These are phyloP conservation scores for Casuarina equisetifolia DNA, from an alignment of 306 rosid species.

Conservation along the genomic window DNA sequence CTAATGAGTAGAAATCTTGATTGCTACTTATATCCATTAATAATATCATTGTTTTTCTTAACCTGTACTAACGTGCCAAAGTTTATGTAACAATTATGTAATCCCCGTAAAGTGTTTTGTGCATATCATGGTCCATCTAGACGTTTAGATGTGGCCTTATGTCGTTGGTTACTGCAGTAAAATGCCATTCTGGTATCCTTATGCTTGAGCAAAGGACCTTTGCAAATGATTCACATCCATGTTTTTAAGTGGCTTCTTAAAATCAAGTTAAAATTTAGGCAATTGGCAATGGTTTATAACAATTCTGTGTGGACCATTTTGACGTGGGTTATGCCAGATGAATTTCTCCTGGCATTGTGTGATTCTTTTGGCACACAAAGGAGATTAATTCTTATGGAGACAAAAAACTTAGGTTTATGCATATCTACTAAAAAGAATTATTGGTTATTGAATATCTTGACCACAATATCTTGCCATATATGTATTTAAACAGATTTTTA, in stretches of 20 bases:
- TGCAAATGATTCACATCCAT: not conserved
- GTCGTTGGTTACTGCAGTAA: not conserved
- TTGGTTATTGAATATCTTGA: not conserved
- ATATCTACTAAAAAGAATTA: no score
- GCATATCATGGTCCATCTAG: not conserved
- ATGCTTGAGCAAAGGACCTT: not conserved
- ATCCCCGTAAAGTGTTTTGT: not conserved
- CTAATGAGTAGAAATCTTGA: not conserved
- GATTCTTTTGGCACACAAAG: not conserved
- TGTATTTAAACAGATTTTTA: not conserved
- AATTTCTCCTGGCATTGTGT: no score
- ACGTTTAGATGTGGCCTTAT: not conserved
- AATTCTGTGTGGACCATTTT: not conserved
- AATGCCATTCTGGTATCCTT: not conserved
- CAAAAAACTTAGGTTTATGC: no score
- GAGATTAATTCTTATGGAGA: no score
- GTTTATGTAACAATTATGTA: not conserved
- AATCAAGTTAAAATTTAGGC: not conserved
- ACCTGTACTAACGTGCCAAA: not conserved
- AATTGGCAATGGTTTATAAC: not conserved
- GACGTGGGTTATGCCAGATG: not conserved
- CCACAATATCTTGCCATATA: not conserved
- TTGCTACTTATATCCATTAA: not conserved
- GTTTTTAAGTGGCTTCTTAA: not conserved
- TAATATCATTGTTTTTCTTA: not conserved